Base-by-base conservation (phyloP, 2,329 filamentous ascomycete genomes). In the Byssothecium circinans region DNA sequence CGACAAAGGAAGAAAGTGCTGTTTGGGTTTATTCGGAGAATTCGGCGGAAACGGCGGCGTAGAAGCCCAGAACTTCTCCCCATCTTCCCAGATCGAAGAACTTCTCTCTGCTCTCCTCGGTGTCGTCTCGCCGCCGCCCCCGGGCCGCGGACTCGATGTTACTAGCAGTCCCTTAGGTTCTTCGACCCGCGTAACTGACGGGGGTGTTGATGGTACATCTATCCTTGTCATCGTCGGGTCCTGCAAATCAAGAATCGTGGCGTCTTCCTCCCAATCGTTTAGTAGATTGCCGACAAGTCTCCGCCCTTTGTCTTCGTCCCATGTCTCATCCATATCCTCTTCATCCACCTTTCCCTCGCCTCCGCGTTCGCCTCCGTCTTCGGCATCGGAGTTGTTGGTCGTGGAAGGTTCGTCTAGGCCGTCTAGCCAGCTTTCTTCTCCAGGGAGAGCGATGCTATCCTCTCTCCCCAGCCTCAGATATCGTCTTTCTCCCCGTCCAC, bases 391-490 rank as follows among this genome's bases (percentile, higher is more conserved):
- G 14, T 14, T 14, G 5, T 12, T n/a, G 14, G 4, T 12, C 14
- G 29, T 5, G 12, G 10, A 14, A 8, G 12, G 7, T 32, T 58
- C 56, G 6, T 60, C 52, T 1, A 64, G 40, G 8, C 61, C 60
- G 14, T 65, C 62, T 0, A 68, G 54, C 58, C 58, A 67, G 47
- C 61, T 65, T 41, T 63, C 61, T 3, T 67, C 62, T 0, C 57
- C 62, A 3, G 71, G 58, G 1, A 67, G 37, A 23, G 49, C 44
- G 22, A 61, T 52, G 37, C 61, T 65, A 6, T 60, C 65, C 54
- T 75, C 73, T 2, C 74, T 61, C 0, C 73, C 72, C 0, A 76
- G 57, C n/a, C 66, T 59, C 17, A 71, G 49, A 52, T 75, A 76
- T 5, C 70, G 64, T 0, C 71, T 54, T 41, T 67, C 68, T 8